Percentiles rank a stretch among this genome's conserved stretches.
phyloP scores from a whole-genome alignment of 1,284 basidiomycete genomes.

The Vanrija humicola region DNA sequence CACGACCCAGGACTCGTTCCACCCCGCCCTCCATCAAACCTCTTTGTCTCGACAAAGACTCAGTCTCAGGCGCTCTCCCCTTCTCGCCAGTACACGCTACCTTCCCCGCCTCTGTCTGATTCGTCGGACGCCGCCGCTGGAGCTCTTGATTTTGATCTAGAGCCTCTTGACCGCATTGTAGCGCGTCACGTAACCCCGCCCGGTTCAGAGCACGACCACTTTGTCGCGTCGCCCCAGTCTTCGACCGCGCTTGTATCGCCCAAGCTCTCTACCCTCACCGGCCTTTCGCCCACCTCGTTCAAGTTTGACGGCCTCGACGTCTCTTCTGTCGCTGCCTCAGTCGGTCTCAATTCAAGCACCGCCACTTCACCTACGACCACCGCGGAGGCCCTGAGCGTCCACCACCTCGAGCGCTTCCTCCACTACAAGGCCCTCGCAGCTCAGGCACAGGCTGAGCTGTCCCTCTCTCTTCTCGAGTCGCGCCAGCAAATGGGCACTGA shows the following conservation, averaged over 20 bases:
- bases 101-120: slow-evolving; percentile 32
- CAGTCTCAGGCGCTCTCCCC: too few relatives aligned
- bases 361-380: slow-evolving; percentile 7
- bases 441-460: slow-evolving; percentile 34
- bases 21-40: too few relatives aligned
- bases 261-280: slow-evolving; percentile 16
- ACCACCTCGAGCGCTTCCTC: slow-evolving; percentile 42
- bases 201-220: slow-evolving; percentile 3
- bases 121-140: slow-evolving; percentile 17
- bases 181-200: slow-evolving; percentile 4
- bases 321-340: background rate
- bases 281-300: slow-evolving; percentile 7
- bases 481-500: slow-evolving; percentile 15
- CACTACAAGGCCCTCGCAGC: slow-evolving; percentile 44
- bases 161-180: slow-evolving; percentile 11
- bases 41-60: too few relatives aligned
- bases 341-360: slow-evolving; percentile 1
- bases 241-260: slow-evolving; percentile 34
- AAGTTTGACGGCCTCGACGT: background rate
- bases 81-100: slow-evolving; percentile 11
- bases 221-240: slow-evolving; percentile 21
- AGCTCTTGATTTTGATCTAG: slow-evolving; percentile 28
- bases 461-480: slow-evolving; percentile 20
- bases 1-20: too few relatives aligned
- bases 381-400: slow-evolving; percentile 37